These are phyloP conservation scores for Lasiodiplodia gonubiensis DNA, from an alignment of 2,329 filamentous ascomycete genomes.

Conservation along the genomic window DNA sequence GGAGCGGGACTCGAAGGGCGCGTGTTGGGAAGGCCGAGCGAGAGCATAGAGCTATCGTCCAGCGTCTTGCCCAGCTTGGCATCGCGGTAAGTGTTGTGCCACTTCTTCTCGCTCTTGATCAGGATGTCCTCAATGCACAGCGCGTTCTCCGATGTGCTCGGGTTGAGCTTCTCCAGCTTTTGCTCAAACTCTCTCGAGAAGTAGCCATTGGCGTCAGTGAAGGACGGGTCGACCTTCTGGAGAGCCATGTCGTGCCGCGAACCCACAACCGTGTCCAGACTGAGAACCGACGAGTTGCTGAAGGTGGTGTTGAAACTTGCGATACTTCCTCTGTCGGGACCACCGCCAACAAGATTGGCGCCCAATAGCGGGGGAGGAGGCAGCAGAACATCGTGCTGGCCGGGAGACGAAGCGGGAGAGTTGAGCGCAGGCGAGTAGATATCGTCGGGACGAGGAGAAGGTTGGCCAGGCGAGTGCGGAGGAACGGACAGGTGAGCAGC, in stretches of 20 bases:
- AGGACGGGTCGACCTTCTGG: constrained; percentile 71
- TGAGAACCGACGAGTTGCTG: constrained; percentile 47
- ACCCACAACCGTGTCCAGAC: constrained; percentile 64
- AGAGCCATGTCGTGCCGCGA: constrained; percentile 56
- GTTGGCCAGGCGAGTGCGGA: constrained; percentile 3
- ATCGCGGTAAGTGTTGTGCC: constrained; percentile 53
- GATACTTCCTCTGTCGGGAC: constrained; percentile 17
- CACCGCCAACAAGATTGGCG: not conserved
- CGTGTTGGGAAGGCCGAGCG: constrained; percentile 9
- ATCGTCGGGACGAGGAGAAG: constrained; percentile 17
- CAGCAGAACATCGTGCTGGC: not conserved
- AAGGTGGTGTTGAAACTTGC: constrained; percentile 12
- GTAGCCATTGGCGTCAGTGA: constrained; percentile 67
- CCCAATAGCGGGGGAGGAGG: constrained; percentile 21
- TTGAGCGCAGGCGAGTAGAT: constrained; percentile 15
- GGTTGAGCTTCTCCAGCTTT: constrained; percentile 61
- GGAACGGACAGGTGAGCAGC: constrained; percentile 7
- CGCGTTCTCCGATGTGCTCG: constrained; percentile 38
- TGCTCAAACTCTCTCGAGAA: constrained; percentile 64
- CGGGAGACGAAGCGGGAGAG: constrained; percentile 13
- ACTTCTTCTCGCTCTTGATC: constrained; percentile 69
- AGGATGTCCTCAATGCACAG: constrained; percentile 71
- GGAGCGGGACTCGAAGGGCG: constrained; percentile 17
- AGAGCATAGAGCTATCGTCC: constrained; percentile 17
- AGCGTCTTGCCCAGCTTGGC: constrained; percentile 26